Percentiles rank a stretch among this genome's conserved stretches.
These are phyloP conservation scores for Calonectria henricotiae DNA, from an alignment of 2,329 filamentous ascomycete genomes.

Conservation along the genomic window DNA sequence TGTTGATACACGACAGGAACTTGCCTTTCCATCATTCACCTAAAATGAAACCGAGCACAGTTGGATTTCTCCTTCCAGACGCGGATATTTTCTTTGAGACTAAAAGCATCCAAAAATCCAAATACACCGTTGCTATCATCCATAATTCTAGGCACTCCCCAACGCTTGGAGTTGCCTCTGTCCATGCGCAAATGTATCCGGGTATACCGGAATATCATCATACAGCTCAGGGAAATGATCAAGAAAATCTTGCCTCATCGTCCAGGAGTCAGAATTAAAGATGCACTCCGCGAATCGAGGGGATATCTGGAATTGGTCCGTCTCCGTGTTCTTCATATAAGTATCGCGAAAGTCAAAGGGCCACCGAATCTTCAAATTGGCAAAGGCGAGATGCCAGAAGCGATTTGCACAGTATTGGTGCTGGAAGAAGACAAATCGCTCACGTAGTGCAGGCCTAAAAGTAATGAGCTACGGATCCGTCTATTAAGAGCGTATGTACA, in stretches of 20 bases:
- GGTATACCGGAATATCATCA: neutral
- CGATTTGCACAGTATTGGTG: neutral
- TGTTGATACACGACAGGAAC: too few relatives aligned
- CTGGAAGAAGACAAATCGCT: conserved; percentile 6
- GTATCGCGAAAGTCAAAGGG: conserved; percentile 1
- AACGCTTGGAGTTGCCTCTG: neutral
- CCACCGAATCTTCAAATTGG: neutral
- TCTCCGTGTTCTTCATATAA: neutral
- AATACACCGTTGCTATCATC: too few relatives aligned
- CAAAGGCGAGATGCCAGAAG: neutral
- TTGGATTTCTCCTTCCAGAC: too few relatives aligned
- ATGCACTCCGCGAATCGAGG: neutral
- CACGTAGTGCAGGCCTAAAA: neutral
- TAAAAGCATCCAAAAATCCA: too few relatives aligned
- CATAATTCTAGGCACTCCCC: neutral
- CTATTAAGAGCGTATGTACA: neutral
- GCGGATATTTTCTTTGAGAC: too few relatives aligned
- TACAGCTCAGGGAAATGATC: neutral
- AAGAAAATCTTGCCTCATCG: neutral
- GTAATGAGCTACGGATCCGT: neutral
- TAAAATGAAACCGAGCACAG: too few relatives aligned
- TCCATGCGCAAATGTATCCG: neutral
- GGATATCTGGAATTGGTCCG: neutral
- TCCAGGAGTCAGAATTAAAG: neutral
- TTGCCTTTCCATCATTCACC: too few relatives aligned